Percentiles rank a stretch among this genome's conserved stretches.
Conservation (phyloP, 1,284 basidiomycete species). For the Cystobasidium sp. region DNA sequence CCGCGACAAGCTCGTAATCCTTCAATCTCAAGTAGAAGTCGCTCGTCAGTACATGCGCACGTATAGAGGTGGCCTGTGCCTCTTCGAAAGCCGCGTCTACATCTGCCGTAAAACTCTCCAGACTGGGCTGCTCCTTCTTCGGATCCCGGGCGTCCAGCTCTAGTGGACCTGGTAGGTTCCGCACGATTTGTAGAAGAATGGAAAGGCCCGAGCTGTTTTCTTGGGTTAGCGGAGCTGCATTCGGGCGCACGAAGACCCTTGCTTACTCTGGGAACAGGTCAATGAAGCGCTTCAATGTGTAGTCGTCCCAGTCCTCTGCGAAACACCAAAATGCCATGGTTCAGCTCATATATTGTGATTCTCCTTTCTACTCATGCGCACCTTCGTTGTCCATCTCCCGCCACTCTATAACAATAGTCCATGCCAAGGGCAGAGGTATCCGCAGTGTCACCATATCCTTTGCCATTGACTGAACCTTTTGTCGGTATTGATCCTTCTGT, state of each 20-base stretch:
- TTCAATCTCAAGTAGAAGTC: slow-evolving; percentile 66
- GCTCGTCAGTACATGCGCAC: slow-evolving; percentile 65
- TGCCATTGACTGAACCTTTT: slow-evolving; percentile 72
- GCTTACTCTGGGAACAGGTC: slow-evolving; percentile 68
- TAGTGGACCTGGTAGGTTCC: slow-evolving; percentile 11
- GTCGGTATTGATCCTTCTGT: slow-evolving; percentile 64
- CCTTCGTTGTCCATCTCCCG: slow-evolving; percentile 71
- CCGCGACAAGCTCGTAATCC: slow-evolving; percentile 77
- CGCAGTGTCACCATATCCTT: slow-evolving; percentile 73
- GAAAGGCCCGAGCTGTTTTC: slow-evolving; percentile 45
- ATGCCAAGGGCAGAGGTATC: slow-evolving; percentile 76
- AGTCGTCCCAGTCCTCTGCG: slow-evolving; percentile 34
- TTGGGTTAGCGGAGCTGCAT: background rate
- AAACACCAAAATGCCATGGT: background rate
- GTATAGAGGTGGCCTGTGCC: slow-evolving; percentile 32
- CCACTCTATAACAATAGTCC: slow-evolving; percentile 77
- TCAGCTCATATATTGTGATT: slow-evolving; percentile 59
- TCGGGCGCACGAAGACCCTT: slow-evolving; percentile 1
- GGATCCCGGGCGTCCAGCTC: slow-evolving; percentile 2
- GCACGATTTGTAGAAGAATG: slow-evolving; percentile 25
- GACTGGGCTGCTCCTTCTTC: slow-evolving; percentile 59
- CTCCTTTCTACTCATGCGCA: slow-evolving; percentile 57
- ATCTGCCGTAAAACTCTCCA: slow-evolving; percentile 36
- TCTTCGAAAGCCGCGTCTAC: slow-evolving; percentile 62
- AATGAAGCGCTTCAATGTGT: slow-evolving; percentile 68